A percentile compares a stretch with the other conserved stretches of the same genome.
These are phyloP conservation scores for Eucalyptus brandiana DNA, from an alignment of 345 rosid species.

Conservation along the genomic window DNA sequence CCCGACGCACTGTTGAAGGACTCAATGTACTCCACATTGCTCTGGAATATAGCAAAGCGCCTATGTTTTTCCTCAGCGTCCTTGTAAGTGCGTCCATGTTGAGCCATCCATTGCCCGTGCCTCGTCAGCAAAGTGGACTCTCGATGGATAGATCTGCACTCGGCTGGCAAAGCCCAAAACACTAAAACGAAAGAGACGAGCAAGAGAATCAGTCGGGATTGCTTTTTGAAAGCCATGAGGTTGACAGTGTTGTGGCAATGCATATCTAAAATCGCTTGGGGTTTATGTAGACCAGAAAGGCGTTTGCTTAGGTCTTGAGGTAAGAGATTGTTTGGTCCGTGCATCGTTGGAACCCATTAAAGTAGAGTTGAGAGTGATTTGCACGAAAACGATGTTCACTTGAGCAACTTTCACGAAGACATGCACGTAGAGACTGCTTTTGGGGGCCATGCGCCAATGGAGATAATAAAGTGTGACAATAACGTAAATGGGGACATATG, in stretches of 20 bases:
- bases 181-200: constrained; percentile 1
- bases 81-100: constrained; percentile 12
- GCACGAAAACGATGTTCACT: background rate
- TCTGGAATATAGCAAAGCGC: constrained; percentile 26
- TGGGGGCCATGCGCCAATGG: background rate
- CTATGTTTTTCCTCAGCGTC: constrained; percentile 3
- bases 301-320: background rate
- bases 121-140: constrained; percentile 3
- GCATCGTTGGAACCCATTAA: background rate
- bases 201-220: background rate
- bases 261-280: background rate
- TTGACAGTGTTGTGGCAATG: background rate
- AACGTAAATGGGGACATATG: background rate
- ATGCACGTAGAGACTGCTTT: background rate
- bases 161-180: background rate
- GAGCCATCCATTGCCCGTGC: constrained; percentile 25
- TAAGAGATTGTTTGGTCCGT: background rate
- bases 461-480: background rate
- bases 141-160: background rate
- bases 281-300: background rate
- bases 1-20: constrained; percentile 12
- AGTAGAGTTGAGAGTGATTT: background rate
- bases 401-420: background rate
- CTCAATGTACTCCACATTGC: constrained; percentile 18
- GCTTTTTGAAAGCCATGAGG: background rate